Base-by-base conservation (phyloP, 805 yeast genomes). In the Huiozyma naganishii region DNA sequence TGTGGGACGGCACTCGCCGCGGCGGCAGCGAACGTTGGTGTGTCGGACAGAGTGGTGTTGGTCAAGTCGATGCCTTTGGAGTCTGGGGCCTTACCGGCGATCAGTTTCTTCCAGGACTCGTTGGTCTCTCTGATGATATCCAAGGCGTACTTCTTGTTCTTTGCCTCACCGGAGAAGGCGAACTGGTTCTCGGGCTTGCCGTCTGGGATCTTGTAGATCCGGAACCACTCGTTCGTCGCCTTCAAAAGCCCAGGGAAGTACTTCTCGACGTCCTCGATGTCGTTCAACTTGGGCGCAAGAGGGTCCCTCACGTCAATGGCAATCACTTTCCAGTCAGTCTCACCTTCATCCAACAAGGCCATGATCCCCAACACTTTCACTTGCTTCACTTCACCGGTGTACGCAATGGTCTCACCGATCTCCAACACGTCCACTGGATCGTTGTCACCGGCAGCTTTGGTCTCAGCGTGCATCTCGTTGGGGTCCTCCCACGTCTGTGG, bases 171-270 rank as follows among this genome's bases (percentile, higher is more conserved):
- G 48, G 85, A 76, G 79, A 87, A 88, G n/a, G 97, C 97, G 66
- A 92, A 90, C 68, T 83, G 83, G 70, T 92, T 92, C 69, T 79
- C 85, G 58, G 95, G 95, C 76, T 92, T 92, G 49, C 97, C 98
- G 66, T 90, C 98, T 44, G 98, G 97, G 55, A 88, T 76, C 70
- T 92, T 92, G 80, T 92, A 92, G 68, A 89, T 88, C 66, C 94
- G 83, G 80, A 92, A 92, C 98, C 98, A 92, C 69, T 85, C 95
- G 67, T 88, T 81, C 46, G 97, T 92, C 52, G 95, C 83, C 64
- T 95, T 84, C 61, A 92, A 72, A 47, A 92, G 73, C 44, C 96
- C 96, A 47, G 98, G 98, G 67, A 89, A 79, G 64, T 83, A 80
- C 59, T 75, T 77, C 66, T 77, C 88, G 51, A 92, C 95, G 59